Evolutionary conservation across 139 green algal species (phyloP).

Genomic region (Chlamydomonas eustigma): DNA sequence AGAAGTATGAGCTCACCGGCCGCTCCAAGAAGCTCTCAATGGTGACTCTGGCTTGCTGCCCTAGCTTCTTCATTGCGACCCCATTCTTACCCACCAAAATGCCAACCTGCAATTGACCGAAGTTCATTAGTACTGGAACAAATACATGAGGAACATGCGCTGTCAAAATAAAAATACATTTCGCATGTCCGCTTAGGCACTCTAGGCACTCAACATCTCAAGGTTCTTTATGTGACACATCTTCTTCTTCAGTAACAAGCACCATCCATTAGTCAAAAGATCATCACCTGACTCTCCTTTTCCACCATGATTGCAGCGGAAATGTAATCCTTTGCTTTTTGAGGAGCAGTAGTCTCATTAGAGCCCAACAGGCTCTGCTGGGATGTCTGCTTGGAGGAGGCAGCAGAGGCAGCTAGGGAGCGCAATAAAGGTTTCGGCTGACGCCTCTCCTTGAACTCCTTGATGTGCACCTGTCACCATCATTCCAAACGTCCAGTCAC

Average conservation of each 20-base stretch:
- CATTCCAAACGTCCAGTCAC: too few relatives aligned
- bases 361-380: too few relatives aligned
- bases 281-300: background rate
- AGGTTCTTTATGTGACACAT: too few relatives aligned
- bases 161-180: too few relatives aligned
- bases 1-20: background rate
- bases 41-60: background rate
- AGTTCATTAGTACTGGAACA: too few relatives aligned
- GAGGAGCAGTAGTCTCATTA: too few relatives aligned
- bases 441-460: conserved; percentile 3
- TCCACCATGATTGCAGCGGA: background rate
- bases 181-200: too few relatives aligned
- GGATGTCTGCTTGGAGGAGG: background rate
- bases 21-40: conserved; percentile 5
- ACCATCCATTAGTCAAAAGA: background rate
- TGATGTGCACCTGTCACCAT: conserved; percentile 11
- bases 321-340: conserved; percentile 5
- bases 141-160: too few relatives aligned
- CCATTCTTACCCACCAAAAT: conserved; percentile 5
- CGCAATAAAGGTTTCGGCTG: background rate
- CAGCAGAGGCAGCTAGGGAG: background rate
- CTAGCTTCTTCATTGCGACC: conserved; percentile 3
- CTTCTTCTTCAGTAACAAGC: background rate
- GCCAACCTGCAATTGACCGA: background rate
- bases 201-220: too few relatives aligned